Conservation (phyloP, 176 grass and related monocot species). For the Musa itinerans region DNA sequence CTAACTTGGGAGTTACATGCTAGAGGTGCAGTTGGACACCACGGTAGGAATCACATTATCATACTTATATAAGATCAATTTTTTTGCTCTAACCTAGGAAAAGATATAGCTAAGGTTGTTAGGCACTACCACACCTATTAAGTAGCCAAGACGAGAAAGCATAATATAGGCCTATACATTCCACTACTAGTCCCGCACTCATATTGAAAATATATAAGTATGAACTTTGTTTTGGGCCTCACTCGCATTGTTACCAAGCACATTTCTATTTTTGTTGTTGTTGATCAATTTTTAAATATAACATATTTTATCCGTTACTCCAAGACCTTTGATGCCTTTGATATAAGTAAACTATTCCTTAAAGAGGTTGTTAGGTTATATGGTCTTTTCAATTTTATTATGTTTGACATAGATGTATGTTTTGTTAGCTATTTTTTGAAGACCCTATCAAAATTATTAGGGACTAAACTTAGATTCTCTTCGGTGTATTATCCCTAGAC, state of each 20-base stretch:
- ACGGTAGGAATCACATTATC: neutral
- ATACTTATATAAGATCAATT: neutral
- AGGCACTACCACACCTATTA: neutral
- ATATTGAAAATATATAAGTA: neutral
- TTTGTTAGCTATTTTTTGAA: neutral
- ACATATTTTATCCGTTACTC: neutral
- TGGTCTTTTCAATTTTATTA: neutral
- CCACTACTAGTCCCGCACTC: neutral
- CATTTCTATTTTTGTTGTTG: neutral
- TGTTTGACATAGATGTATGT: neutral
- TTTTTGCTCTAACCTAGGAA: neutral
- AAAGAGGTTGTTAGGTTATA: neutral
- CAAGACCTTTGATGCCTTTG: neutral
- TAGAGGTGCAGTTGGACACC: neutral
- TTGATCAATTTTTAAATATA: neutral
- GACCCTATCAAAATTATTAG: neutral
- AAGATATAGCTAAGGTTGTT: neutral
- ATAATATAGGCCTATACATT: neutral
- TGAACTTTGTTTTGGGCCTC: neutral
- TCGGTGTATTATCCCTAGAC: neutral
- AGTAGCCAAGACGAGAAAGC: neutral
- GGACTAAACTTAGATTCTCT: neutral
- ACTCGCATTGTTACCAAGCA: neutral
- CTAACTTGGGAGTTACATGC: neutral
- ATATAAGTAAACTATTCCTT: neutral